Evolutionary conservation across 2,329 filamentous ascomycete species (phyloP).

Genomic region (Chaetomiaceae sp.): DNA sequence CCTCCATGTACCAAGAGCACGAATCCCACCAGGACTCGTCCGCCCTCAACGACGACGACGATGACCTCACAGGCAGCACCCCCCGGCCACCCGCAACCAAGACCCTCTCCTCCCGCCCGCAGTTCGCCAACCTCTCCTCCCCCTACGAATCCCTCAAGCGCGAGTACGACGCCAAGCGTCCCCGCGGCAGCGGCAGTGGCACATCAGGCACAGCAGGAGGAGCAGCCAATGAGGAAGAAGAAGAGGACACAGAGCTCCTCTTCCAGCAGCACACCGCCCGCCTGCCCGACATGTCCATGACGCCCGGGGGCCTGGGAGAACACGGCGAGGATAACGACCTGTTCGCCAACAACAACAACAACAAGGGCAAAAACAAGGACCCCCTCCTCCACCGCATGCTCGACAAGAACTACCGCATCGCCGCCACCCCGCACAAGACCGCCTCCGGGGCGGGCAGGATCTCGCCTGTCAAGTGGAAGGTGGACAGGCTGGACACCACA

Average conservation of each 20-base stretch:
- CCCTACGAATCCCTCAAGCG: slow-evolving; percentile 71
- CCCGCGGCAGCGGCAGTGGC: slow-evolving; percentile 32
- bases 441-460: slow-evolving; percentile 34
- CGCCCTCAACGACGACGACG: slow-evolving; percentile 58
- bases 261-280: slow-evolving; percentile 51
- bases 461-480: slow-evolving; percentile 42
- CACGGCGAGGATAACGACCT: slow-evolving; percentile 26
- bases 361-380: slow-evolving; percentile 51
- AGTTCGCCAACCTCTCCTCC: slow-evolving; percentile 64
- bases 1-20: slow-evolving; percentile 27
- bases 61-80: slow-evolving; percentile 61
- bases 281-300: slow-evolving; percentile 60
- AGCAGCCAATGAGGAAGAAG: slow-evolving; percentile 30
- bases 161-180: slow-evolving; percentile 54
- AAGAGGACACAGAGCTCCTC: slow-evolving; percentile 42
- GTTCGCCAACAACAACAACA: slow-evolving; percentile 24
- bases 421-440: slow-evolving; percentile 76
- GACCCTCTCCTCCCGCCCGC: slow-evolving; percentile 39
- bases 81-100: slow-evolving; percentile 54
- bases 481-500: slow-evolving; percentile 28
- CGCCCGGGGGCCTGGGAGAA: slow-evolving; percentile 40
- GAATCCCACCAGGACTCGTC: slow-evolving; percentile 53
- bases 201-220: slow-evolving; percentile 22
- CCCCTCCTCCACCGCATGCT: slow-evolving; percentile 85
- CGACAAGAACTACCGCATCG: slow-evolving; percentile 91